Conservation (phyloP, 139 green algal species). For the Chlorella sp. region DNA sequence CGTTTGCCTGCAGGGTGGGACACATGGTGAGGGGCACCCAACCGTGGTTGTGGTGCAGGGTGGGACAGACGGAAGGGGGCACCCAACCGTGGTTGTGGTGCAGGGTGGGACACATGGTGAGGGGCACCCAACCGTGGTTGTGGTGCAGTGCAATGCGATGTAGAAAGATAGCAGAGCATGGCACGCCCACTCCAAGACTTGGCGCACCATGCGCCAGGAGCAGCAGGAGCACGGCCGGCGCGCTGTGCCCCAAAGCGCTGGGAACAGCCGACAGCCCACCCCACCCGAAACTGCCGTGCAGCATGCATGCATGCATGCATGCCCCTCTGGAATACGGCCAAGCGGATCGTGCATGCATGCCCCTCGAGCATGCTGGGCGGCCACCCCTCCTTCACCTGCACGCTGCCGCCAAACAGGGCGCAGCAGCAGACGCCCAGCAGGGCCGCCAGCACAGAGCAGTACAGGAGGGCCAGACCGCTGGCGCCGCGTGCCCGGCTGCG, state of each 20-base stretch:
- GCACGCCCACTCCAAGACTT: no score
- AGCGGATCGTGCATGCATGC: neutral
- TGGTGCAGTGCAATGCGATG: no score
- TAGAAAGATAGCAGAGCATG: neutral
- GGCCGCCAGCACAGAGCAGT: neutral
- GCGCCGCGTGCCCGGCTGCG: neutral
- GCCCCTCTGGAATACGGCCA: no score
- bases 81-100: neutral
- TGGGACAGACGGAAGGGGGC: neutral
- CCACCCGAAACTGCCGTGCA: neutral
- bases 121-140: neutral
- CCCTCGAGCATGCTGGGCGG: no score
- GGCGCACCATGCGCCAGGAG: no score
- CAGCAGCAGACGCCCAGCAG: constrained; percentile 21
- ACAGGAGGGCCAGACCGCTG: neutral
- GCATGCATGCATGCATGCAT: neutral
- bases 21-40: neutral
- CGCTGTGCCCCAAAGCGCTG: no score
- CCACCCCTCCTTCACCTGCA: constrained; percentile 4
- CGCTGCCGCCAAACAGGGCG: constrained; percentile 7
- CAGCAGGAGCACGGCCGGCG: no score
- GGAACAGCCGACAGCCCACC: neutral
- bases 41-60: neutral
- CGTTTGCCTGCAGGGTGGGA: neutral
- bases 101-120: neutral